Percentiles rank a stretch among this genome's conserved stretches.
These are phyloP conservation scores for Graphiopsis chlorocephala DNA, from an alignment of 2,329 filamentous ascomycete species.

Conservation along the genomic window DNA sequence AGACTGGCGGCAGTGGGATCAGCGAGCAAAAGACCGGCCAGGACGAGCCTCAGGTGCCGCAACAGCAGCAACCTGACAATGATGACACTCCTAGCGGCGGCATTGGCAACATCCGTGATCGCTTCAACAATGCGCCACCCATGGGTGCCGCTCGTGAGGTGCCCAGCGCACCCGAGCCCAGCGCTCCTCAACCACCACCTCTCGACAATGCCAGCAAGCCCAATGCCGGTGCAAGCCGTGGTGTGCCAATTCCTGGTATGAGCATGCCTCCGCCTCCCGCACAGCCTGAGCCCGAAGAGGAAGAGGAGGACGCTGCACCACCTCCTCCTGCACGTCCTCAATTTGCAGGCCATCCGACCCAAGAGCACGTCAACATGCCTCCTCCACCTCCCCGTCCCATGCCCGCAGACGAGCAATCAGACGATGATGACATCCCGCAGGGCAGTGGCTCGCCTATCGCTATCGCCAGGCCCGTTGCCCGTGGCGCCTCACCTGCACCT, in stretches of 20 bases:
- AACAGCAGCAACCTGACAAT: conserved; percentile 48
- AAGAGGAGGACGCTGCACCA: not conserved
- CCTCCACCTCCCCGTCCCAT: conserved; percentile 43
- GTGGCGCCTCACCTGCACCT: conserved; percentile 50
- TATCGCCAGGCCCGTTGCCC: conserved; percentile 79
- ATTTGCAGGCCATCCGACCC: conserved; percentile 48
- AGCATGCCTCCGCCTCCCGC: conserved; percentile 42
- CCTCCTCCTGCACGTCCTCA: conserved; percentile 7
- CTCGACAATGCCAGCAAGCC: conserved; percentile 68
- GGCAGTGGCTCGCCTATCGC: conserved; percentile 70
- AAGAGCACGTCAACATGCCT: conserved; percentile 49
- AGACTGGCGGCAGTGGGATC: conserved; percentile 62
- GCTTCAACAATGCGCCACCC: conserved; percentile 67
- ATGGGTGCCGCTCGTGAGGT: conserved; percentile 57
- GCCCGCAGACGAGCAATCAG: conserved; percentile 33
- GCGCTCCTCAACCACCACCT: conserved; percentile 51
- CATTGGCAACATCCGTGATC: conserved; percentile 73
- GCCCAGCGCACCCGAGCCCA: conserved; percentile 46
- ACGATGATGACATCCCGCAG: conserved; percentile 41
- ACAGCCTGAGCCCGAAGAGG: conserved; percentile 41
- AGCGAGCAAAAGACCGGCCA: conserved; percentile 65
- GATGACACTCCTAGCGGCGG: conserved; percentile 59
- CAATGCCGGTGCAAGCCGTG: conserved; percentile 54
- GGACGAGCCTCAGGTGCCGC: conserved; percentile 40
- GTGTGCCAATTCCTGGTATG: conserved; percentile 75